Percentiles rank a stretch among this genome's conserved stretches.
Evolutionary conservation across 2,329 filamentous ascomycete species (phyloP).

Genomic region (Atkinsonella texensis): DNA sequence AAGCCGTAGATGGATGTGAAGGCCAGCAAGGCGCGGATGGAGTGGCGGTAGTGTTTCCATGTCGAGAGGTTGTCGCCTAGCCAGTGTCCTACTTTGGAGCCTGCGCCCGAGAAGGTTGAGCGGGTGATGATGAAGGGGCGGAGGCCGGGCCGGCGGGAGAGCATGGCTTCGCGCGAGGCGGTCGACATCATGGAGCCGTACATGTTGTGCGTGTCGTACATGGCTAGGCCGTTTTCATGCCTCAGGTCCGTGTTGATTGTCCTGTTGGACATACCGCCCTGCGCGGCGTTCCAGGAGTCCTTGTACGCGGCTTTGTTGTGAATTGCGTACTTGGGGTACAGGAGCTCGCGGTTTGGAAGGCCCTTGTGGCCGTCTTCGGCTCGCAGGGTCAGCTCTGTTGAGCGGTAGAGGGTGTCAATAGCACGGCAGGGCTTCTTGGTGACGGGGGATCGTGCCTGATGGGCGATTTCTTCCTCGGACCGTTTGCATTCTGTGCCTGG

Average conservation of each 20-base stretch:
- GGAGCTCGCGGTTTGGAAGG: conserved; percentile 44
- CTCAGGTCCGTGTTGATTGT: conserved; percentile 68
- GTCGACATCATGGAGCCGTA: conserved; percentile 66
- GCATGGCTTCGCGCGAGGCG: conserved; percentile 62
- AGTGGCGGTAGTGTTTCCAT: conserved; percentile 64
- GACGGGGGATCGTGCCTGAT: not conserved
- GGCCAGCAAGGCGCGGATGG: conserved; percentile 64
- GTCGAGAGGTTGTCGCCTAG: conserved; percentile 62
- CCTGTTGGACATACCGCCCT: conserved; percentile 46
- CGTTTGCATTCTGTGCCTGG: conserved; percentile 11
- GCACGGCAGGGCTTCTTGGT: not conserved
- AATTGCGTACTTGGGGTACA: conserved; percentile 66
- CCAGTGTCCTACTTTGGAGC: conserved; percentile 71
- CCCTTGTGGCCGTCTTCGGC: conserved; percentile 37
- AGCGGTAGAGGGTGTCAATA: conserved; percentile 3
- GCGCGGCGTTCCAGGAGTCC: conserved; percentile 32
- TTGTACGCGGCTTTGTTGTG: conserved; percentile 52
- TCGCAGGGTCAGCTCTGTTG: conserved; percentile 32
- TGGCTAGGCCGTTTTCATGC: conserved; percentile 56
- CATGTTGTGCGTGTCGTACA: conserved; percentile 79
- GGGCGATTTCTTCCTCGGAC: conserved; percentile 1
- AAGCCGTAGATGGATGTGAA: conserved; percentile 59
- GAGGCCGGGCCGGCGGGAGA: conserved; percentile 50
- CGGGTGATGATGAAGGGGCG: conserved; percentile 78
- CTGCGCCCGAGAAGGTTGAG: conserved; percentile 67